A percentile compares a stretch with the other conserved stretches of the same genome.
phyloP scores from a whole-genome alignment of 805 yeast genomes.

The Barnettozyma botsteinii region DNA sequence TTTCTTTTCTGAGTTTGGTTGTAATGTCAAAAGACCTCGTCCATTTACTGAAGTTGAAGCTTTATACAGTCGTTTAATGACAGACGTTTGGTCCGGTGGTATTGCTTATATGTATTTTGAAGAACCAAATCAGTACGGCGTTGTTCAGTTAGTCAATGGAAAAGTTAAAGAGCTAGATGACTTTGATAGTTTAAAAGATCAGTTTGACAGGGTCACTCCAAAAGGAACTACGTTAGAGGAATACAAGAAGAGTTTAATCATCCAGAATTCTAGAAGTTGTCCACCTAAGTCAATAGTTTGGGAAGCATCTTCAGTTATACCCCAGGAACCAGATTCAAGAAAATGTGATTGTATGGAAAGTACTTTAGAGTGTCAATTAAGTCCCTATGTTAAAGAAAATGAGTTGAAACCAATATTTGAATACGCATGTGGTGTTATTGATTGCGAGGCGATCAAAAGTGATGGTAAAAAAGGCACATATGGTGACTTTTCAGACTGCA shows the following conservation, averaged over 20 bases:
- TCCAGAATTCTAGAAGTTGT: constrained; percentile 37
- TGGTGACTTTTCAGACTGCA: constrained; percentile 66
- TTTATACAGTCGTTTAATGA: constrained; percentile 60
- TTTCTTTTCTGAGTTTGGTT: constrained; percentile 79
- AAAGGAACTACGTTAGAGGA: constrained; percentile 30
- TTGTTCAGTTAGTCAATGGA: constrained; percentile 44
- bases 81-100: constrained; percentile 82
- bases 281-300: constrained; percentile 48
- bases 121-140: constrained; percentile 70
- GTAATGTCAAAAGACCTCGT: constrained; percentile 63
- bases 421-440: constrained; percentile 49
- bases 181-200: constrained; percentile 48
- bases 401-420: constrained; percentile 54
- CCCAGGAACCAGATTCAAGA: constrained; percentile 60
- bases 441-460: constrained; percentile 54
- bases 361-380: constrained; percentile 52
- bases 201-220: constrained; percentile 46
- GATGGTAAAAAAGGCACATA: constrained; percentile 56
- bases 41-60: constrained; percentile 66
- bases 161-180: constrained; percentile 52
- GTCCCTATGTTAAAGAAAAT: constrained; percentile 36
- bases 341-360: constrained; percentile 57
- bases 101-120: constrained; percentile 79
- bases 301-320: constrained; percentile 56
- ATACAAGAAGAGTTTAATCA: constrained; percentile 22